phyloP scores from a whole-genome alignment of 352 stramenopile genomes.

The Phytophthora rubi region DNA sequence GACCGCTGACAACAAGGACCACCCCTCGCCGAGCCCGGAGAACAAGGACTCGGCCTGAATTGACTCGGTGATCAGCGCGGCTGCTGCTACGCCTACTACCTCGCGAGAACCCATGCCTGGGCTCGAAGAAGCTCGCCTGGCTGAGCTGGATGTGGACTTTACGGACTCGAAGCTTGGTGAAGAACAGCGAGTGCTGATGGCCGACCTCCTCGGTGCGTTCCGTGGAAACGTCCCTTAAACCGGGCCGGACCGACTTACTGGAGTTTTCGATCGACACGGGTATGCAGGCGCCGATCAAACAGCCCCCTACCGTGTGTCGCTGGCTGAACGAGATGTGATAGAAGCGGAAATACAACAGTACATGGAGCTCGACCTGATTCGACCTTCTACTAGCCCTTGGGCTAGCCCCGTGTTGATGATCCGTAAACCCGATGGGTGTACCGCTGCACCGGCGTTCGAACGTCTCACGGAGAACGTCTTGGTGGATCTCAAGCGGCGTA shows the following conservation, averaged over 20 bases:
- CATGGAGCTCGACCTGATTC: no score
- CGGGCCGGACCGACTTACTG: background rate
- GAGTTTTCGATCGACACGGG: no score
- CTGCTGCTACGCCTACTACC: background rate
- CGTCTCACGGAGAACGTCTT: no score
- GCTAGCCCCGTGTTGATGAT: background rate
- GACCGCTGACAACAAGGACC: background rate
- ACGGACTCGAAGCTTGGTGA: background rate
- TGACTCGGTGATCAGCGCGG: background rate
- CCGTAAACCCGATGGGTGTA: background rate
- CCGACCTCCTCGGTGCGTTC: background rate
- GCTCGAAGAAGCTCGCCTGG: background rate
- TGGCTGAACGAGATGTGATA: no score
- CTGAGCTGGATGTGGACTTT: background rate
- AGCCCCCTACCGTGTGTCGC: no score
- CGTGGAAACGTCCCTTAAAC: background rate
- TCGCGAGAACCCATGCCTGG: background rate
- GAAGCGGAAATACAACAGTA: no score
- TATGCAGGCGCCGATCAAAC: no score
- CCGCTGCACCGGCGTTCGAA: no score
- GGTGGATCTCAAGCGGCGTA: no score
- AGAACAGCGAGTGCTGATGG: background rate
- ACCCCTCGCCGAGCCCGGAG: background rate
- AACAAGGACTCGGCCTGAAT: background rate
- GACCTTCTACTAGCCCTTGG: no score